Evolutionary conservation across 23 red algal species (phyloP), one percentile per base, ranked within the genome.

Genomic region (Gracilaria domingensis): DNA sequence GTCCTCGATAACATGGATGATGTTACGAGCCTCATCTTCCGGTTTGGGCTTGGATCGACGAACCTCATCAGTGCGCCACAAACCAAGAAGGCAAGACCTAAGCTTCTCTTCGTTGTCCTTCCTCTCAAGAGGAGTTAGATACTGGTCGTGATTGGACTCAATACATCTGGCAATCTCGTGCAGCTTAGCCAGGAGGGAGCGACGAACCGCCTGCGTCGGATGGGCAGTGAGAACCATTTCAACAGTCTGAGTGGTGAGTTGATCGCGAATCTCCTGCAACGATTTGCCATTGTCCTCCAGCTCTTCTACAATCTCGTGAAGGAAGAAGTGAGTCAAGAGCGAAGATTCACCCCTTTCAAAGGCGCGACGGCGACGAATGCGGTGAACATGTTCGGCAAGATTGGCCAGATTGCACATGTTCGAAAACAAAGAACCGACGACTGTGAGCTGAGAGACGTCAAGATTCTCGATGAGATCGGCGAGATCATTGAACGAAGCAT

Each of bases 171-270:
- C 97, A 37, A 99, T 93, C 76, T 61, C 79, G 40, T 96, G 92
- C 45, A 99, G 91, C 88, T 99, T 99, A 30, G 76, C 81, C 28
- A 99, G 82, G 20, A 99, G 59, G 56, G 88, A 93, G 13, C 97
- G 86, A 40, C 97, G 87, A 23, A 99, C 93, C 14, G 97, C 94
- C 79, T 99, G 97, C 16, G 97, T 99, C 18, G 97, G 97, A 79
- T 99, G 97, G 12, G 97, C 97, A 23, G 97, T 99, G 25, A 99
- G 91, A 70, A 99, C 97, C 93, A 99, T 96, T 58, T 99, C 97
- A 30, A 96, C 85, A 14, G 89, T 95, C 59, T 96, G 94, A 45
- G 80, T 73, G 77, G 61, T 47, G 0, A 99, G 82, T 34, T 93
- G 79, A n/a, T 59, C 61, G 48, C 94, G 80, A 93, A 99, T 99